Conservation (phyloP, 2,329 filamentous ascomycete genomes). For the Sarocladium brachiariae region DNA sequence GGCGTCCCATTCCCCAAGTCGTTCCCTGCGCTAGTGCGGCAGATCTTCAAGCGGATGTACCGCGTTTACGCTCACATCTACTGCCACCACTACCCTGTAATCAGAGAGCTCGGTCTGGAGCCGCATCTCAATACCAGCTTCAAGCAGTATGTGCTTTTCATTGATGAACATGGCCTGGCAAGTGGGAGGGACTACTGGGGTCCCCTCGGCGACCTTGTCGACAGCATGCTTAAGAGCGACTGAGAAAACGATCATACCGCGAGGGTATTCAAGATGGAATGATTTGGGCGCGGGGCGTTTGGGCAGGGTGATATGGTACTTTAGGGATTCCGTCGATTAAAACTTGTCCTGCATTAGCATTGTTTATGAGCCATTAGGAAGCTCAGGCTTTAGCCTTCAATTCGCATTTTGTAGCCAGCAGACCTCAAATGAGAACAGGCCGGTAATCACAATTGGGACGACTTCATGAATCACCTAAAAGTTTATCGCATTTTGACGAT, state of each 20-base stretch:
- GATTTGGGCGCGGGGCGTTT: conserved; percentile 4
- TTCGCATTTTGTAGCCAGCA: not conserved
- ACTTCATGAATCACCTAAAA: not conserved
- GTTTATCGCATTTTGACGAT: not conserved
- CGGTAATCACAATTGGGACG: too few species aligned
- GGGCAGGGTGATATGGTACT: not conserved
- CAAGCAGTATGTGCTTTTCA: conserved; percentile 98
- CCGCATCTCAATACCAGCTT: conserved; percentile 98
- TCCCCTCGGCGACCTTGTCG: conserved; percentile 87
- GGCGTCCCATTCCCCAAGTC: conserved; percentile 92
- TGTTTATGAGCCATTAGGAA: not conserved
- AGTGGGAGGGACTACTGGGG: conserved; percentile 98
- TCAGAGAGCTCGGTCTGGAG: conserved; percentile 89
- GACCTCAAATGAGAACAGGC: too few species aligned
- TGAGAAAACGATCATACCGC: conserved; percentile 32
- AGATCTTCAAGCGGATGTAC: conserved; percentile 99
- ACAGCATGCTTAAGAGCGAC: conserved; percentile 95
- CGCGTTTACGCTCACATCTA: conserved; percentile 99
- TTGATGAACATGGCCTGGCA: conserved; percentile 89
- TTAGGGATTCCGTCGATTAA: not conserved
- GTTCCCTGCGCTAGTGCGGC: conserved; percentile 80
- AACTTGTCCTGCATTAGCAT: not conserved
- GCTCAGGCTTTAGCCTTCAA: not conserved
- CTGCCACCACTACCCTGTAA: conserved; percentile 97
- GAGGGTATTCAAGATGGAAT: not conserved